A percentile compares a stretch with the other conserved stretches of the same genome.
These are phyloP conservation scores for Metarhizium anisopliae DNA, from an alignment of 2,329 filamentous ascomycete species.

Conservation along the genomic window DNA sequence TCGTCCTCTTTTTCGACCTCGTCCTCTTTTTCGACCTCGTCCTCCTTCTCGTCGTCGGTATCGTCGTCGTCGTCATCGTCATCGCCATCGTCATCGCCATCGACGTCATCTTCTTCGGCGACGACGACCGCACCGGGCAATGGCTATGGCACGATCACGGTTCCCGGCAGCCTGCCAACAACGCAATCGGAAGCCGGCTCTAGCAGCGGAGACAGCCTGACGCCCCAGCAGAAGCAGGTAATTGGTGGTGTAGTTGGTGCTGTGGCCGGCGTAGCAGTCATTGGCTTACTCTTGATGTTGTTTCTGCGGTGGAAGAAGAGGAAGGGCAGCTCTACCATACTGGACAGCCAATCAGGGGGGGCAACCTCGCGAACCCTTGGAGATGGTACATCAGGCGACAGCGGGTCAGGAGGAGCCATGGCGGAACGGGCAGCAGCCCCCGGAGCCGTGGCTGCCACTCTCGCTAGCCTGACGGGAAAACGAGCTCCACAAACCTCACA, in stretches of 20 bases:
- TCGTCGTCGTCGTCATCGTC: neutral
- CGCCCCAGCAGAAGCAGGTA: conserved; percentile 29
- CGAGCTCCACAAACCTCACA: conserved; percentile 19
- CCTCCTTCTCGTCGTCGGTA: neutral
- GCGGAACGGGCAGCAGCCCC: conserved; percentile 30
- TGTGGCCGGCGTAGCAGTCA: conserved; percentile 48
- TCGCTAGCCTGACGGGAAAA: conserved; percentile 37
- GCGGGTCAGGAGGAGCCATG: conserved; percentile 28
- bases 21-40: neutral
- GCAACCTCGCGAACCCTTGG: conserved; percentile 8
- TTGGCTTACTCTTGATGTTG: conserved; percentile 44
- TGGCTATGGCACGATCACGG: neutral
- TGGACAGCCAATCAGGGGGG: conserved; percentile 26
- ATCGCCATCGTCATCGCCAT: too few relatives aligned
- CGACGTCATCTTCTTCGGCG: too few relatives aligned
- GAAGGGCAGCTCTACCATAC: conserved; percentile 32
- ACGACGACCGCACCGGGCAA: neutral
- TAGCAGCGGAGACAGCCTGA: conserved; percentile 15
- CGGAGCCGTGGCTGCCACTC: conserved; percentile 35
- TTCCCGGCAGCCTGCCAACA: neutral
- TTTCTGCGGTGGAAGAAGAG: conserved; percentile 48
- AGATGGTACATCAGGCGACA: conserved; percentile 12
- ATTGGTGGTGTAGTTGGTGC: conserved; percentile 50
- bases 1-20: neutral
- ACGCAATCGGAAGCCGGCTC: conserved; percentile 6